Percentiles rank a stretch among this genome's conserved stretches.
Conservation (phyloP, 2,329 filamentous ascomycete species). For the Sclerotinia spermophila region DNA sequence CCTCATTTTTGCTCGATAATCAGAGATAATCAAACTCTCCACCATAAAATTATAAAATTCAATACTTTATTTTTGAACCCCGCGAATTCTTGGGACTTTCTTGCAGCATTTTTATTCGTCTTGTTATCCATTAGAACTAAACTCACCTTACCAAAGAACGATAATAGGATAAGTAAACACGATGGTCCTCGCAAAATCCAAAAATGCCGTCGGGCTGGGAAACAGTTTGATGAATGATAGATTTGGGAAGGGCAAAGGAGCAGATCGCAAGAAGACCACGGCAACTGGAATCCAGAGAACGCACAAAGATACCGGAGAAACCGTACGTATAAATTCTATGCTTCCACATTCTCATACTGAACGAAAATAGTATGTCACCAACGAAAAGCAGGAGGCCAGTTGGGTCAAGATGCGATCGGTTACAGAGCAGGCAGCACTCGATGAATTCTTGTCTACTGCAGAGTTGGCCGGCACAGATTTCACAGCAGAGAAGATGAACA, state of each 20-base stretch:
- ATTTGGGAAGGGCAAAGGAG: slow-evolving; percentile 88
- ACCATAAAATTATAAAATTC: slow-evolving; percentile 36
- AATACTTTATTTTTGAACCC: neutral
- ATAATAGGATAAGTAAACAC: slow-evolving; percentile 20
- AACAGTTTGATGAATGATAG: slow-evolving; percentile 99
- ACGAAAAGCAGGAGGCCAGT: slow-evolving; percentile 81
- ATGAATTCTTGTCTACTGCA: slow-evolving; percentile 94
- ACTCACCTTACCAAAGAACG: neutral
- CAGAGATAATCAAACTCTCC: slow-evolving; percentile 22
- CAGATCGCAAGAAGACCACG: slow-evolving; percentile 71
- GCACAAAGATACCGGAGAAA: slow-evolving; percentile 75
- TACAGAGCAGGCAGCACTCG: slow-evolving; percentile 91
- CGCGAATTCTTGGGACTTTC: neutral
- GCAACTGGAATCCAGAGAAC: slow-evolving; percentile 56
- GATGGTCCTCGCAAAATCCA: slow-evolving; percentile 86
- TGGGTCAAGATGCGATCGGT: slow-evolving; percentile 99
- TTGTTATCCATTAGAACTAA: neutral
- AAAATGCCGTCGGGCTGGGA: slow-evolving; percentile 90
- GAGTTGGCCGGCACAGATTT: slow-evolving; percentile 98
- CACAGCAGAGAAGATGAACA: slow-evolving; percentile 98
- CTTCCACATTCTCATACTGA: slow-evolving; percentile 29
- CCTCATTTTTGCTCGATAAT: slow-evolving; percentile 27
- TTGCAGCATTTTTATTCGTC: neutral
- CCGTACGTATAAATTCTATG: slow-evolving; percentile 42
- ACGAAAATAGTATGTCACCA: slow-evolving; percentile 71